phyloP scores from a whole-genome alignment of 2,329 filamentous ascomycete genomes.

The Diplocarpon mali region DNA sequence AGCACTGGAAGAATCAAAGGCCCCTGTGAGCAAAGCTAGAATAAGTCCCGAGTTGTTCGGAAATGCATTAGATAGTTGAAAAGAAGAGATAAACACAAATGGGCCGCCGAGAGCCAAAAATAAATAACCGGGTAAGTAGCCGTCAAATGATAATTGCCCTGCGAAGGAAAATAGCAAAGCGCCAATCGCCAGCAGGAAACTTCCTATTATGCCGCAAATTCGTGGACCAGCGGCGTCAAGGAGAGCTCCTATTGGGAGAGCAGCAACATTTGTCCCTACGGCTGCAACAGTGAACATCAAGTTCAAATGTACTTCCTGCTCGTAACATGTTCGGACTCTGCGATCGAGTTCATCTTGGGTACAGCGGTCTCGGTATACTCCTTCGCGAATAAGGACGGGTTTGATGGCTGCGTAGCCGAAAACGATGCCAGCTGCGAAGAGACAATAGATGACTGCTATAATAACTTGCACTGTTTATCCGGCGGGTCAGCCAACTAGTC shows the following conservation, averaged over 20 bases:
- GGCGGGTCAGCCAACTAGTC: conserved; percentile 5
- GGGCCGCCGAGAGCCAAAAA: conserved; percentile 69
- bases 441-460: conserved; percentile 59
- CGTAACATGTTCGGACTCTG: conserved; percentile 41
- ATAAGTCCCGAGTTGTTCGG: conserved; percentile 68
- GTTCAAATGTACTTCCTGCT: conserved; percentile 60
- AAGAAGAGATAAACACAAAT: conserved; percentile 73
- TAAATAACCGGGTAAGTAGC: conserved; percentile 61
- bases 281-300: conserved; percentile 89
- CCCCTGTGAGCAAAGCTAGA: conserved; percentile 66
- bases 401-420: conserved; percentile 83
- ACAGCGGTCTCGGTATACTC: conserved; percentile 59
- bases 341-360: conserved; percentile 38
- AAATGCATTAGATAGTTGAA: conserved; percentile 78
- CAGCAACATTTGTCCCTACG: conserved; percentile 77
- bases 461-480: conserved; percentile 50
- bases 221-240: conserved; percentile 75
- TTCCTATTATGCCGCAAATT: conserved; percentile 61
- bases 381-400: conserved; percentile 63
- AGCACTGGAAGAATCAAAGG: conserved; percentile 74
- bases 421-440: conserved; percentile 67
- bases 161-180: conserved; percentile 63
- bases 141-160: conserved; percentile 56
- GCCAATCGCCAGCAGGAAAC: conserved; percentile 57
- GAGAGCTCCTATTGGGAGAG: conserved; percentile 74